Evolutionary conservation across 257 asterid genomes (phyloP), one percentile per base, ranked within the genome.

Genomic region (Solanum virginianum): DNA sequence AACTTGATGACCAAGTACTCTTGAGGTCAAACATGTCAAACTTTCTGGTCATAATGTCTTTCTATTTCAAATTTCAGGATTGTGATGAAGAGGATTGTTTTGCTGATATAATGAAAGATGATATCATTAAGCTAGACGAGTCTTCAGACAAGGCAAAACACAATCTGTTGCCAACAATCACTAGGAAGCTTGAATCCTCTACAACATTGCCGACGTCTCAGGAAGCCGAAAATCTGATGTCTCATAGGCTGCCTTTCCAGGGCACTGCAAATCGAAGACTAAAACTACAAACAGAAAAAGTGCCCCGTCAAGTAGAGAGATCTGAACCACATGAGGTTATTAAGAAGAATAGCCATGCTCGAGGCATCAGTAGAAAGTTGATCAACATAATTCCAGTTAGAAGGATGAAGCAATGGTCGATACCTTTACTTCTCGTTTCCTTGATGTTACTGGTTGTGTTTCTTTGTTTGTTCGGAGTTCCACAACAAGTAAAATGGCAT

Each of bases 71-170:
- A 10, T 84, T 87, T 51, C 91, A 94, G 98, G 90, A 85, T 82
- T 9, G 57, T 3, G 90, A 86, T 32, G 98, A 91, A 82, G 99
- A 94, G 22, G 98, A 96, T 82, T 96, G 92, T 2, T 94, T 90
- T 74, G 98, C 98, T 0, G 99, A 96, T 86, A 92, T 96, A 85
- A 89, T 96, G 97, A 89, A 93, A 83, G 98, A 96, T 69, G 96
- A 96, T 86, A 96, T 96, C 69, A 87, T 96, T 18, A 85, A 88
- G 86, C 92, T 94, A 32, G 99, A 93, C 29, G 94, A 95, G 53
- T 84, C 92, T 57, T 86, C 92, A 13, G 53, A 85, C 8, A 84
- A 65, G 12, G 86, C 82, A 65, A 63, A 24, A 17, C 59, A 36
- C 60, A 83, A 84, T 57, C 47, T 57, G 49, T 51, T 69, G 85